Conservation (phyloP, 1,284 basidiomycete species). For the Marasmius tenuissimus region DNA sequence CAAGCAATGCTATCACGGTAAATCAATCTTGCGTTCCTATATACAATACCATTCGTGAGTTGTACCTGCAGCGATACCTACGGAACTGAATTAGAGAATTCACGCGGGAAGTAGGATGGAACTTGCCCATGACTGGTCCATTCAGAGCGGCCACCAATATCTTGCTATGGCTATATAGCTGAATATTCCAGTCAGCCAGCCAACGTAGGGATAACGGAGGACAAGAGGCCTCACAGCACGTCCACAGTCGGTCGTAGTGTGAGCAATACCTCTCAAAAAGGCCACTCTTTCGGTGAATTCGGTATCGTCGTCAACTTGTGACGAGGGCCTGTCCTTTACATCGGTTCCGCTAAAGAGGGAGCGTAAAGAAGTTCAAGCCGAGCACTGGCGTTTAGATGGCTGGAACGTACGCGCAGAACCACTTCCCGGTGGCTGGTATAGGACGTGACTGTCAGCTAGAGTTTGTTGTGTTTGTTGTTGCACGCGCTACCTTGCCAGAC, state of each 20-base stretch:
- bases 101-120: conserved; percentile 2
- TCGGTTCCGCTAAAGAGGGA: conserved; percentile 47
- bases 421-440: conserved; percentile 56
- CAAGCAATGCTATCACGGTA: conserved; percentile 53
- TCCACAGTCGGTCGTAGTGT: conserved; percentile 58
- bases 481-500: conserved; percentile 59
- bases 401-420: conserved; percentile 67
- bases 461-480: neutral
- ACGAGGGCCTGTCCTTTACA: conserved; percentile 36
- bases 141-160: conserved; percentile 67
- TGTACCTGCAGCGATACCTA: conserved; percentile 68
- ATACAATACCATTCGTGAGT: neutral
- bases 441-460: neutral
- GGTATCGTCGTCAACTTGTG: conserved; percentile 19
- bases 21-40: neutral
- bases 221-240: conserved; percentile 51
- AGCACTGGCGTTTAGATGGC: neutral
- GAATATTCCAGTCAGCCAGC: neutral
- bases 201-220: neutral
- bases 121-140: conserved; percentile 68
- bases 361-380: neutral
- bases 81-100: conserved; percentile 4
- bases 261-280: conserved; percentile 42
- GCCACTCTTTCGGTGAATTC: conserved; percentile 35
- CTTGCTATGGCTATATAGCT: conserved; percentile 69